Base-by-base conservation (phyloP, 768 basidiomycete species). In the Nevesoporus exiguus region DNA sequence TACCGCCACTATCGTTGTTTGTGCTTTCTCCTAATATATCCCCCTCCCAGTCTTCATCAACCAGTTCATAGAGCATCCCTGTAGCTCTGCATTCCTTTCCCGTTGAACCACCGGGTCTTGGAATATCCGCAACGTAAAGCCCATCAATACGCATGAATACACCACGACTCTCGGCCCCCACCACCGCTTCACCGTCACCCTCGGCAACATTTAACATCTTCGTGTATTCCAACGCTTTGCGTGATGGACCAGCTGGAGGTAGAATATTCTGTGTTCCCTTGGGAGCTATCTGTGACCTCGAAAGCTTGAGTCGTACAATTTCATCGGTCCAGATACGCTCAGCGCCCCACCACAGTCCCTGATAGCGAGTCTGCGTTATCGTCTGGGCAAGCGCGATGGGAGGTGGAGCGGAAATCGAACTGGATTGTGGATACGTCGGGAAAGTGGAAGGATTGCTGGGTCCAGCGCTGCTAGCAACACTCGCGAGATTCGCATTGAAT, bases 291-390 rank as follows among this genome's bases (percentile, higher is more conserved):
- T 82, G 81, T 31, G 76, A 73, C 36, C 89, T 79, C 1, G 84
- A 79, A 24, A 87, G 69, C 62, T 90, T 90, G 46, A 96, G 75
- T 22, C 93, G 81, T 34, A 94, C 80, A 51, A 94, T 79, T 57
- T 96, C 93, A 54, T 88, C 89, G 5, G 79, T 74, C 92, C 93
- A 96, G 49, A 94, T 89, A 29, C 90, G 80, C 64, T 94, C 93
- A 1, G 85, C 82, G 8, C 93, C 93, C 86, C 88, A 90, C 91
- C 91, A 96, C 8, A 94, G 65, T 2, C 90, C 90, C 63, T 92
- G 88, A 64, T 83, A 91, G 39, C 83, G 75, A 46, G 71, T 78
- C 62, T 88, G 86, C 0, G 70, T 72, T 29, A 77, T 64, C 1
- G 63, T 66, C 46, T 77, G 73, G 8, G 57, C 48, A 30, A 61